phyloP scores from a whole-genome alignment of 768 basidiomycete species.

The Brasilioporus rufonigricans region DNA sequence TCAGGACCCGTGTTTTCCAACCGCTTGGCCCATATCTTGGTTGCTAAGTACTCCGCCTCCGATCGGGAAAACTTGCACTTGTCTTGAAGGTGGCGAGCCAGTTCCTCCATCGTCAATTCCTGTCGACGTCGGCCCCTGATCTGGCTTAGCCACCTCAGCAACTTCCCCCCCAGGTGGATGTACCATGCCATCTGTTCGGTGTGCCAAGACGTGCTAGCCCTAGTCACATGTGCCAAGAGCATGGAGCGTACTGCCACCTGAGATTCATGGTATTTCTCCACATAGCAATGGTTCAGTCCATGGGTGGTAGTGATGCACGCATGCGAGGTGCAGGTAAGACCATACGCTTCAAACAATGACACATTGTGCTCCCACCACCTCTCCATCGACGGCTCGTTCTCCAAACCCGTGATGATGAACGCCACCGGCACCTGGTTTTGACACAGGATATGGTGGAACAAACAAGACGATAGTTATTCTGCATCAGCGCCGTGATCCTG shows the following conservation, averaged over 20 bases:
- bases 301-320: conserved; percentile 39
- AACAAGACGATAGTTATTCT: conserved; percentile 32
- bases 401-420: conserved; percentile 32
- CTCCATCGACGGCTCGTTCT: conserved; percentile 34
- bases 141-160: conserved; percentile 21
- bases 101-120: conserved; percentile 15
- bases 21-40: conserved; percentile 24
- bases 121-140: conserved; percentile 9
- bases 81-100: conserved; percentile 22
- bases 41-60: conserved; percentile 23
- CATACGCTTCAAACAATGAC: conserved; percentile 26
- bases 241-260: conserved; percentile 22
- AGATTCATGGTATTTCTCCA: conserved; percentile 34
- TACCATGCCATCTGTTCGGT: conserved; percentile 25
- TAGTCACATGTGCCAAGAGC: conserved; percentile 20
- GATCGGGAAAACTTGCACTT: conserved; percentile 21
- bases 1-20: conserved; percentile 20
- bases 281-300: conserved; percentile 23
- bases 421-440: conserved; percentile 32
- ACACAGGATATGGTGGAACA: conserved; percentile 31
- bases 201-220: conserved; percentile 14
- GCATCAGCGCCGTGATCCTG: conserved; percentile 28
- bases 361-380: conserved; percentile 35
- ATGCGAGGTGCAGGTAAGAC: conserved; percentile 28
- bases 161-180: conserved; percentile 19